Evolutionary conservation across 176 grass and related monocot genomes (phyloP).

Genomic region (Calamus simplicifolius): DNA sequence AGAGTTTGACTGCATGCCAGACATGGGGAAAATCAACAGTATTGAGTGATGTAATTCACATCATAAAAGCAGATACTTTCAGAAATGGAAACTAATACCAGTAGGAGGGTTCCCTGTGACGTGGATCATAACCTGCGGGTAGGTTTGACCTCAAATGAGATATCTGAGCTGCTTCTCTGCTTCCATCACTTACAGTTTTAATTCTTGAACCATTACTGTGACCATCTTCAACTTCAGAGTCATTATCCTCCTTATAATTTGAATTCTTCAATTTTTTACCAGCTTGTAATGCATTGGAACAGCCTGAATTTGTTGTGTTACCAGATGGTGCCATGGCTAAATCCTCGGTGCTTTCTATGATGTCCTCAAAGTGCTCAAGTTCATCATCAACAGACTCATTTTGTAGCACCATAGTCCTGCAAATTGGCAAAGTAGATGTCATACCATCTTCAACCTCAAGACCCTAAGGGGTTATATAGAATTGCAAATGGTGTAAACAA

Average conservation of each 20-base stretch:
- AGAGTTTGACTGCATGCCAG: no score
- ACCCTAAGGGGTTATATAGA: no score
- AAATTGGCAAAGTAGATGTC: slow-evolving; percentile 6
- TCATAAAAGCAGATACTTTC: not conserved
- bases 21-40: no score
- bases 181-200: slow-evolving; percentile 5
- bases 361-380: slow-evolving; percentile 86
- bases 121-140: slow-evolving; percentile 63
- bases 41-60: no score
- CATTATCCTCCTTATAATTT: slow-evolving; percentile 20
- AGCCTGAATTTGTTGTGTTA: slow-evolving; percentile 20
- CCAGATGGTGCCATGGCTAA: slow-evolving; percentile 4
- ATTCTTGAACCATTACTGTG: slow-evolving; percentile 20
- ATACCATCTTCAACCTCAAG: no score
- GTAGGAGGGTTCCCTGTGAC: slow-evolving; percentile 84
- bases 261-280: slow-evolving; percentile 1
- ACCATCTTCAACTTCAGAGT: slow-evolving; percentile 31
- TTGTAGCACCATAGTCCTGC: slow-evolving; percentile 67
- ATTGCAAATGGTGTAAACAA: not conserved
- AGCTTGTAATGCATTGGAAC: slow-evolving; percentile 15
- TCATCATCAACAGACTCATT: slow-evolving; percentile 84
- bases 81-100: slow-evolving; percentile 37
- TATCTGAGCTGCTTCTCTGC: slow-evolving; percentile 21
- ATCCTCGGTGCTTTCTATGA: slow-evolving; percentile 45
- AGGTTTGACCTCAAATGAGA: slow-evolving; percentile 19